phyloP scores from a whole-genome alignment of 805 yeast species.

The Yarrowia hollandica region DNA sequence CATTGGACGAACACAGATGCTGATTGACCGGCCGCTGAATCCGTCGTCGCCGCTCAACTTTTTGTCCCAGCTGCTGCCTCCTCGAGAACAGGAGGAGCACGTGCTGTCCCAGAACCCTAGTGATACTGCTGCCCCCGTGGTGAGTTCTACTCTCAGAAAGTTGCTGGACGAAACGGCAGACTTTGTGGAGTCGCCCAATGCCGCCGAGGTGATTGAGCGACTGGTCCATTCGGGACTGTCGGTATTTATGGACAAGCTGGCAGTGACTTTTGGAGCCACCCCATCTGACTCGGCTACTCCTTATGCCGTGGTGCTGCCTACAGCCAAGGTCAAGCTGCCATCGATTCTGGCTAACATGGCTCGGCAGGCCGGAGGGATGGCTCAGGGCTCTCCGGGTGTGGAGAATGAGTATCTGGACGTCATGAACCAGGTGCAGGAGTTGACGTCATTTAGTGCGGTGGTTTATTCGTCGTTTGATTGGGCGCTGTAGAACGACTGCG shows the following conservation, averaged over 20 bases:
- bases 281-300: neutral
- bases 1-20: slow-evolving; percentile 41
- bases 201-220: slow-evolving; percentile 42
- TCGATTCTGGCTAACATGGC: slow-evolving; percentile 67
- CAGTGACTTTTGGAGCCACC: slow-evolving; percentile 34
- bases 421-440: slow-evolving; percentile 56
- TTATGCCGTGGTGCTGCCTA: slow-evolving; percentile 30
- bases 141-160: slow-evolving; percentile 37
- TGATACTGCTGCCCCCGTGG: slow-evolving; percentile 34
- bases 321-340: slow-evolving; percentile 57
- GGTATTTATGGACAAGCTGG: slow-evolving; percentile 47
- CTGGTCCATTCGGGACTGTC: slow-evolving; percentile 50
- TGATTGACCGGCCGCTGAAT: slow-evolving; percentile 41
- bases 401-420: slow-evolving; percentile 49
- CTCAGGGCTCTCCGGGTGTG: slow-evolving; percentile 43
- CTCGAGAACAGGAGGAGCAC: slow-evolving; percentile 52
- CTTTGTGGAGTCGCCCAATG: slow-evolving; percentile 46
- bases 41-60: slow-evolving; percentile 35
- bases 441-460: slow-evolving; percentile 86
- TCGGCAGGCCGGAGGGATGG: slow-evolving; percentile 60
- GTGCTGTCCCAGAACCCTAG: slow-evolving; percentile 53
- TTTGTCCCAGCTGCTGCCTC: slow-evolving; percentile 49
- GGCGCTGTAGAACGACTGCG: slow-evolving; percentile 12
- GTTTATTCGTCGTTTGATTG: slow-evolving; percentile 74
- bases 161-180: slow-evolving; percentile 49